A percentile compares a stretch with the other conserved stretches of the same genome.
Evolutionary conservation across 768 basidiomycete genomes (phyloP).

Genomic region (Mrakia blollopis): DNA sequence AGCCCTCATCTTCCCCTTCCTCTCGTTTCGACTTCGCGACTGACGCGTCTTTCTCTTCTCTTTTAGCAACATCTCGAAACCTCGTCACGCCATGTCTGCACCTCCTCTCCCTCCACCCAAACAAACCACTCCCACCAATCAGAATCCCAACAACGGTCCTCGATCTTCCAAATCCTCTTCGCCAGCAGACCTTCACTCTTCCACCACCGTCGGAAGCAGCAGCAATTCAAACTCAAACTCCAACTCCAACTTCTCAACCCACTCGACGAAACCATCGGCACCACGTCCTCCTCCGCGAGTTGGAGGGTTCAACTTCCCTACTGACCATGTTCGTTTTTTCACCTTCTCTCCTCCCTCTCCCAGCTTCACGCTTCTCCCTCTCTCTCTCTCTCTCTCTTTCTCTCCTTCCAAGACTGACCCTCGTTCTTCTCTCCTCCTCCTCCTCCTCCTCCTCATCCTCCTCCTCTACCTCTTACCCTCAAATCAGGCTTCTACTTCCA

Average conservation of each 20-base stretch:
- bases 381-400: background rate
- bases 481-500: no score
- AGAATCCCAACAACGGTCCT: background rate
- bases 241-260: no score
- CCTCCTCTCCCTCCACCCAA: background rate
- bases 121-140: background rate
- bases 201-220: background rate
- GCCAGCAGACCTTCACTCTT: background rate
- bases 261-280: background rate
- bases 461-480: no score
- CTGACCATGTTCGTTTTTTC: background rate
- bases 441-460: no score
- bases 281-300: background rate
- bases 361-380: no score
- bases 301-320: conserved; percentile 6
- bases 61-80: background rate
- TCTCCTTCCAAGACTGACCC: background rate
- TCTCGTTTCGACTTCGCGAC: background rate
- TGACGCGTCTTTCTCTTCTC: background rate
- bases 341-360: background rate
- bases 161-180: background rate
- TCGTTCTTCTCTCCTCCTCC: background rate
- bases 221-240: background rate
- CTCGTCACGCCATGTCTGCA: background rate
- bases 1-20: background rate